Evolutionary conservation across 129 eudicot genomes (phyloP), one percentile per base, ranked within the genome.

Genomic region (Lactuca saligna): DNA sequence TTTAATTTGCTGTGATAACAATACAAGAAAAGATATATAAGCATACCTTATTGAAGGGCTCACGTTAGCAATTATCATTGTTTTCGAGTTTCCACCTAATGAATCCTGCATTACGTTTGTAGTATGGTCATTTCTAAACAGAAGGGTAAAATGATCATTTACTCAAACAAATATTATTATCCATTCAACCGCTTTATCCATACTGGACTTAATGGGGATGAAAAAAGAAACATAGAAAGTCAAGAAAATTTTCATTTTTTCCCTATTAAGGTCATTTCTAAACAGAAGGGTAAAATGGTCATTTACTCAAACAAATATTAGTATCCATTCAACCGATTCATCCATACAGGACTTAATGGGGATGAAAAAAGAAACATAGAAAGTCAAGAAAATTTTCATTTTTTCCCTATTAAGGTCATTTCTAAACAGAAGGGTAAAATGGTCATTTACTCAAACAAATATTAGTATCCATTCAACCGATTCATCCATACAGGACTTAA

Each of bases 71-170:
- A 92, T 92, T 63, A 92, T 92, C 88, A 86, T 86, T 42, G 98
- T 92, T 82, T 92, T 92, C 12, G 98, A 84, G 88, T 92, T 92
- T 71, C 98, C 98, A 38, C 98, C 98, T 53, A 92, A 70, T 14
- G 98, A 92, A 55, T 92, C 97, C 97, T 91, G 86, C 57, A 76
- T 54, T 67, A 38, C 34, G 59, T 66, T 48, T 69, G 44, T 59
- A 75, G 57, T 32, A 37, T 51, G 51, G 51, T 46, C 14, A 44
- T 12, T 46, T 46, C 15, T 46, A 46, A 46, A 46, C 51, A 46
- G 3, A 46, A 46, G 51, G 51, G 51, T 46, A 46, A 46, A 46
- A 46, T 46, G 15, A 15, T 12, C 51, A 46, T 46, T 46, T 46
- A 5, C 44, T 0, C 44, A 39, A 39, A 7, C 6, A 58, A 59